phyloP scores from a whole-genome alignment of 441 rosid genomes.

The Pelargonium fulgidum region DNA sequence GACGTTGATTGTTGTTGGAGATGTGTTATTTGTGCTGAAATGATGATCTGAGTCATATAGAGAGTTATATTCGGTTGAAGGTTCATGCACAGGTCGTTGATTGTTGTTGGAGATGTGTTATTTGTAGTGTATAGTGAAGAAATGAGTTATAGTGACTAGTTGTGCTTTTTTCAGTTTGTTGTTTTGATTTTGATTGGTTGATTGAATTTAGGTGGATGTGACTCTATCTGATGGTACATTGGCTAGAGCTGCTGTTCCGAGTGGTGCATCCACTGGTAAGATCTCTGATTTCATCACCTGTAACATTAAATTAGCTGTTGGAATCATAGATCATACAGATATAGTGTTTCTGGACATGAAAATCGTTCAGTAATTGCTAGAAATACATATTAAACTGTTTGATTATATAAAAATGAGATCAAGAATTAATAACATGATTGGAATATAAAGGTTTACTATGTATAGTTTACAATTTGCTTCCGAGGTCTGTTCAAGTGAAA shows the following conservation, averaged over 20 bases:
- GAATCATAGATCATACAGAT: no score
- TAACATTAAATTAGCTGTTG: not conserved
- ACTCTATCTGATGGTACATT: slow-evolving; percentile 39
- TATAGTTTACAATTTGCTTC: not conserved
- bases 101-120: not conserved
- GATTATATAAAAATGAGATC: no score
- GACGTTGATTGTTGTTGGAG: no score
- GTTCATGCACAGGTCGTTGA: not conserved
- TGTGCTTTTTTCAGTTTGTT: not conserved
- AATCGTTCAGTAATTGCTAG: not conserved
- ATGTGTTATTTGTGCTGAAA: no score
- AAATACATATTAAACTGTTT: not conserved
- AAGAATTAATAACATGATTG: not conserved
- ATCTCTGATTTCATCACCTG: not conserved
- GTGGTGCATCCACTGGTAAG: slow-evolving; percentile 94
- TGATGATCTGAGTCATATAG: no score
- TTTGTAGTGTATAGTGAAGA: not conserved
- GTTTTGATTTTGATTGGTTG: not conserved
- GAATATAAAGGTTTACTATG: not conserved
- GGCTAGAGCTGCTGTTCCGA: slow-evolving; percentile 76
- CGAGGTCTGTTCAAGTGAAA: no score
- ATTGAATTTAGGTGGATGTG: slow-evolving; percentile 37
- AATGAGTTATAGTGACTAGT: not conserved
- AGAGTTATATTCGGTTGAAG: no score
- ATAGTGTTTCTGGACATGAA: not conserved